Base-by-base conservation (phyloP, 179 eudicot genomes). In the Silene vulgaris region DNA sequence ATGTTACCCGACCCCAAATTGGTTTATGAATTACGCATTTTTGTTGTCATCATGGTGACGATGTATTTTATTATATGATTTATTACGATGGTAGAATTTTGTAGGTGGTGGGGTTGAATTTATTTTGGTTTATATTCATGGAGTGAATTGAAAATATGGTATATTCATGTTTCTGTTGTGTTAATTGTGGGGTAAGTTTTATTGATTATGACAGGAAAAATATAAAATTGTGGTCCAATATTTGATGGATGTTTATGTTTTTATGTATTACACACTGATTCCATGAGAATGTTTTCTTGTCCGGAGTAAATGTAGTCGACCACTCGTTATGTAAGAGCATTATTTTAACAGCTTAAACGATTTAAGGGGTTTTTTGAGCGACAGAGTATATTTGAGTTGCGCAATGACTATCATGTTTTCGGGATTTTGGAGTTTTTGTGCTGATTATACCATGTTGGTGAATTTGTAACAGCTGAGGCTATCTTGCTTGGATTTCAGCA, bases 401-500 rank as follows among this genome's bases (percentile, higher is more conserved):
- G 35, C 26, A 1, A 23, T 23, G 26, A 23, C 26, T 23, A 23
- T 1, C 26, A 23, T 23, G 50, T 65, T 56, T 57, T 16, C 21
- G 3, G 19, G 65, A 40, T 11, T 40, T 61, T 3, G 67, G 13
- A 20, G 57, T 35, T 40, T 78, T 32, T 16, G 56, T 59, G 75
- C 73, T 78, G 65, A 81, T 74, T 64, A 70, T 63, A 28, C 13
- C 23, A 20, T 65, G 77, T 20, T 71, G 35, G 21, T 2, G 29
- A 75, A 37, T 14, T 56, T 65, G 59, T 75, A 76, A 85, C 85
- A 96, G 99, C 96, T 76, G 99, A 90, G 81, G 99, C 99, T 0
- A 86, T 96, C 62, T 78, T 93, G 2, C 96, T 96, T 71, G 99
- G 97, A 32, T 96, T 96, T 84, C 99, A 96, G 52, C 99, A 96